These are phyloP conservation scores for Claviceps monticola DNA, from an alignment of 2,329 filamentous ascomycete species.

Conservation along the genomic window DNA sequence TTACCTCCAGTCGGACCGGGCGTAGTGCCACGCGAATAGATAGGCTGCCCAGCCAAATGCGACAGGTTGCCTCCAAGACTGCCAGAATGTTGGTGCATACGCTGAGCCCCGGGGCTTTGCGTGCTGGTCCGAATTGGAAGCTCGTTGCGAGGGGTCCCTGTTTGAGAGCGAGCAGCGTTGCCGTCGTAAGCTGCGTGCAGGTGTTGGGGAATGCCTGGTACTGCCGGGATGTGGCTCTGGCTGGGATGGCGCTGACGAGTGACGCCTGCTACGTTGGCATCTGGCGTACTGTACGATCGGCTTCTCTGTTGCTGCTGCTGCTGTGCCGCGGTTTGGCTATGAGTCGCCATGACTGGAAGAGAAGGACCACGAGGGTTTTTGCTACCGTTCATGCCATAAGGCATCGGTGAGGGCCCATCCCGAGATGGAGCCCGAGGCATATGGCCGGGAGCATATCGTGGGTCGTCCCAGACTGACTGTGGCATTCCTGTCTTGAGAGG, in stretches of 20 bases:
- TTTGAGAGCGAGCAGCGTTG: conserved; percentile 64
- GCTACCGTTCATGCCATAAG: conserved; percentile 47
- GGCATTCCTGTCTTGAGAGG: conserved; percentile 58
- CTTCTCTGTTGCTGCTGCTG: conserved; percentile 52
- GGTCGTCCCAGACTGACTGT: conserved; percentile 57
- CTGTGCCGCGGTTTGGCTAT: conserved; percentile 40
- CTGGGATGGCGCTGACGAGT: conserved; percentile 42
- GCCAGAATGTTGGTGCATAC: conserved; percentile 34
- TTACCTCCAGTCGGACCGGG: conserved; percentile 21
- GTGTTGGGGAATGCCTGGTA: conserved; percentile 65
- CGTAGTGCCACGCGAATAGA: conserved; percentile 35
- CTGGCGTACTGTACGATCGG: conserved; percentile 87
- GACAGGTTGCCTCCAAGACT: conserved; percentile 38
- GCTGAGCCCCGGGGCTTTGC: conserved; percentile 55
- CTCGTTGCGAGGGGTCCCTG: conserved; percentile 60
- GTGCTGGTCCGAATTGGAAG: conserved; percentile 55
- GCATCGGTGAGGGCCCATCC: conserved; percentile 55
- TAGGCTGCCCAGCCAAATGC: conserved; percentile 42
- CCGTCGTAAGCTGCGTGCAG: conserved; percentile 46
- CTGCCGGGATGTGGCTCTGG: conserved; percentile 47
- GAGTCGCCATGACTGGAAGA: conserved; percentile 54
- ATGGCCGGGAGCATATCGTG: conserved; percentile 79
- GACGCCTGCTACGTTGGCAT: conserved; percentile 63
- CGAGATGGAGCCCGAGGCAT: conserved; percentile 70
- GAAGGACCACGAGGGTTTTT: conserved; percentile 65